These are phyloP conservation scores for Cicer pinnatifidum DNA, from an alignment of 306 rosid genomes.

Conservation along the genomic window DNA sequence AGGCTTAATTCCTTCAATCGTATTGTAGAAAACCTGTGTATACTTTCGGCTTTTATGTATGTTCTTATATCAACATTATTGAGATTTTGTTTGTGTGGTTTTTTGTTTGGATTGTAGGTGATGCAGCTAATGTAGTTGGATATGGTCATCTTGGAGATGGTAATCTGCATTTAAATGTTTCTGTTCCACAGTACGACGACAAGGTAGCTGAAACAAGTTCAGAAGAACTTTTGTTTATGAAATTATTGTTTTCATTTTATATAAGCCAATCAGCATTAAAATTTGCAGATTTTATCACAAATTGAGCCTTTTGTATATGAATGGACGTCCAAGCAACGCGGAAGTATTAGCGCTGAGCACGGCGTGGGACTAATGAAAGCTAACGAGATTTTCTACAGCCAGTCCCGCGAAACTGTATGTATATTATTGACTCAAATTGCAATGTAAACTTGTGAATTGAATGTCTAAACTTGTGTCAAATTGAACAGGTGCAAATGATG, in stretches of 20 bases:
- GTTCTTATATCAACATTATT: neutral
- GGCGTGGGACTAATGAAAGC: constrained; percentile 97
- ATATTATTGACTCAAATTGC: constrained; percentile 35
- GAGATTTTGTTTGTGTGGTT: neutral
- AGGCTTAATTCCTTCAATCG: neutral
- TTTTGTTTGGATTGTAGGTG: constrained; percentile 51
- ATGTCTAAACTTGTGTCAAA: constrained; percentile 30
- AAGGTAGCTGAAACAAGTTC: constrained; percentile 53
- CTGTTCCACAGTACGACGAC: constrained; percentile 73
- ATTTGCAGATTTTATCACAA: constrained; percentile 69
- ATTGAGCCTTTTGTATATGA: constrained; percentile 95
- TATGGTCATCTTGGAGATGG: constrained; percentile 97
- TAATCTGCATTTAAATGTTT: constrained; percentile 89
- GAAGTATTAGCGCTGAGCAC: constrained; percentile 95
- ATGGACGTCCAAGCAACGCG: constrained; percentile 85
- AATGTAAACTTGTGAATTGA: constrained; percentile 30
- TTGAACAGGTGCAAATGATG: constrained; percentile 81
- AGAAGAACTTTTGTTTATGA: constrained; percentile 18
- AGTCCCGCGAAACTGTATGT: constrained; percentile 72
- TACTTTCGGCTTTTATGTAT: neutral
- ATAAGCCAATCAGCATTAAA: constrained; percentile 26
- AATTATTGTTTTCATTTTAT: constrained; percentile 8
- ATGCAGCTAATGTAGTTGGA: constrained; percentile 69
- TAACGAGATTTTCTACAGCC: constrained; percentile 76
- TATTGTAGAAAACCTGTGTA: neutral